These are phyloP conservation scores for Phalaenopsis equestris DNA, from an alignment of 106 monocot species.

Conservation along the genomic window DNA sequence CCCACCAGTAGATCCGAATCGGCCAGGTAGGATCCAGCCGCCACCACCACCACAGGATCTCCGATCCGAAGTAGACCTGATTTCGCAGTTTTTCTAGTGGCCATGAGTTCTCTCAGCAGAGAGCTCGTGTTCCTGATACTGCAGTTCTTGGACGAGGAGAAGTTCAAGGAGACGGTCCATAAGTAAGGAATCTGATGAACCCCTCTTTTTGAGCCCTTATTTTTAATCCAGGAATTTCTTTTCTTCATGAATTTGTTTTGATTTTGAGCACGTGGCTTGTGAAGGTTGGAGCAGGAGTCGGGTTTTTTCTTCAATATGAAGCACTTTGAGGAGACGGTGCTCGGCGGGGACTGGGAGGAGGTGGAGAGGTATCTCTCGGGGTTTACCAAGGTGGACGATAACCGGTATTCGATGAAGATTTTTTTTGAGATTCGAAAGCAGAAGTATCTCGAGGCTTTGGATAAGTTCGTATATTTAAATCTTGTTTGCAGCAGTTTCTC, in stretches of 20 bases:
- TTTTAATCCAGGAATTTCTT: not conserved
- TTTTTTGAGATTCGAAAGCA: constrained; percentile 59
- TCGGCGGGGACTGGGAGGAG: constrained; percentile 46
- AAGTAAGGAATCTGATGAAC: constrained; percentile 19
- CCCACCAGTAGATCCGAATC: not conserved
- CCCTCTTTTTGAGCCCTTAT: not conserved
- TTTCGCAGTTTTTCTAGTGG: not conserved
- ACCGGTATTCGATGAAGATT: constrained; percentile 56
- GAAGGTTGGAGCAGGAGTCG: constrained; percentile 57
- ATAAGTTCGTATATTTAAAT: constrained; percentile 18
- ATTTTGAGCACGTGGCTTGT: not conserved
- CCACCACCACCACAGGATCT: not conserved
- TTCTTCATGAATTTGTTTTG: not conserved
- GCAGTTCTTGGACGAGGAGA: constrained; percentile 26
- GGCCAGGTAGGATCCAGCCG: not conserved
- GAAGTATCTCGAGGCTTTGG: constrained; percentile 57
- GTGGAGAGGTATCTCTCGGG: constrained; percentile 44
- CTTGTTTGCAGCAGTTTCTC: not conserved
- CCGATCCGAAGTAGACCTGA: not conserved
- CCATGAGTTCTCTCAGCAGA: constrained; percentile 14
- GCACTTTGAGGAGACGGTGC: constrained; percentile 47
- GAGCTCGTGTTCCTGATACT: constrained; percentile 28
- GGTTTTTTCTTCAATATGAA: constrained; percentile 59
- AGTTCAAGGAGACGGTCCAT: constrained; percentile 28
- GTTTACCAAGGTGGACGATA: constrained; percentile 55